Evolutionary conservation across 331 rosid species (phyloP).

Genomic region (Telfairia occidentalis): DNA sequence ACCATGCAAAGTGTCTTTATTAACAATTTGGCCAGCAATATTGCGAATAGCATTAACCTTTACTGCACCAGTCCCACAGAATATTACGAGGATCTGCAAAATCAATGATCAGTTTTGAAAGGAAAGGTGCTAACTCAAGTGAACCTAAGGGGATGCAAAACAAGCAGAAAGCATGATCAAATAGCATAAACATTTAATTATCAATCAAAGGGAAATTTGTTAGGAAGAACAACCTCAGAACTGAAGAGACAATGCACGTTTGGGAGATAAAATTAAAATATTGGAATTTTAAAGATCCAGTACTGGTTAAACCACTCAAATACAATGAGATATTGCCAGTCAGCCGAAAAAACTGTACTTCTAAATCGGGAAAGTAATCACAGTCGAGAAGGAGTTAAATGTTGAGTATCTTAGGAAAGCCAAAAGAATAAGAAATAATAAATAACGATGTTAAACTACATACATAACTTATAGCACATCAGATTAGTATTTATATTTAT

Average conservation of each 20-base stretch:
- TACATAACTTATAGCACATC: neutral
- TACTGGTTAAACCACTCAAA: neutral
- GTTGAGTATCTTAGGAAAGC: no score
- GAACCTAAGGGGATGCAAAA: neutral
- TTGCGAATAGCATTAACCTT: conserved; percentile 47
- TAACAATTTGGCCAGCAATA: conserved; percentile 45
- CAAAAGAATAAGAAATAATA: neutral
- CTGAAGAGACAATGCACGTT: neutral
- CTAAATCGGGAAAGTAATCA: neutral
- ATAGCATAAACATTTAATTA: neutral
- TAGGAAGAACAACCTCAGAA: neutral
- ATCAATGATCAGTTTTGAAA: neutral
- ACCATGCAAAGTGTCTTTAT: conserved; percentile 52
- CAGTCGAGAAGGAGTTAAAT: neutral
- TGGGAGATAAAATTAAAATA: neutral
- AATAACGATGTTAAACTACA: neutral
- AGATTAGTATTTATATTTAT: neutral
- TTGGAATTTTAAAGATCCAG: neutral
- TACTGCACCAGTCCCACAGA: conserved; percentile 45
- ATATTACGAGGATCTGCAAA: conserved; percentile 62
- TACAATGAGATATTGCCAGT: neutral
- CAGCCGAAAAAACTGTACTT: neutral
- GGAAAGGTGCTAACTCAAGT: neutral
- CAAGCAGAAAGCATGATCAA: neutral
- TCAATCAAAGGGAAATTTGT: neutral